Base-by-base conservation (phyloP, 2,329 filamentous ascomycete genomes). In the Penicillium sp. region DNA sequence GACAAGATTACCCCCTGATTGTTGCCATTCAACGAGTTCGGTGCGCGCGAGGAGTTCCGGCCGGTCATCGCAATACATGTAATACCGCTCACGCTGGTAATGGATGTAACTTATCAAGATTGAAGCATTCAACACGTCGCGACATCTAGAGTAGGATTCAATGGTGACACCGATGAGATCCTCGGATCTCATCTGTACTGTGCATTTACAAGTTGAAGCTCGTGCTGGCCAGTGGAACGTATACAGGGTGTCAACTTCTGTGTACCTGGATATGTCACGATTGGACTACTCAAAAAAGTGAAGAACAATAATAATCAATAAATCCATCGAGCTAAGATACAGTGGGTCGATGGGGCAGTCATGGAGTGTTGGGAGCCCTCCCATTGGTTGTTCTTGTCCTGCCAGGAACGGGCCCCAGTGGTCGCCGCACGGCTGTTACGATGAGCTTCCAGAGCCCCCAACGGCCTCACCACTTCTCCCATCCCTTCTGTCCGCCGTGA, bases 381-480 rank as follows among this genome's bases (percentile, higher is more conserved):
- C 37, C 35, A 59, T 59, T 59, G 57, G 57, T 11, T 3, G 3
- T 13, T 1, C 11, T 6, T 16, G n/a, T 52, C 28, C 42, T 59
- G 52, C 52, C 57, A 59, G 57, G 57, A 51, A 55, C 57, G 26
- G 52, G 52, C 52, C 26, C 38, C 26, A 30, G 37, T 52, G 45
- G 43, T 43, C 42, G 42, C 51, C 30, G 57, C 26, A 45, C 57
- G 52, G 52, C 43, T 51, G 26, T 6, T 45, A 33, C 52, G 35
- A 52, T 45, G 46, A 38, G 42, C 30, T 37, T 40, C 35, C 28
- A 46, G 26, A 45, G 49, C 53, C 61, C 61, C 58, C 61, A 63
- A 63, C 61, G 51, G 45, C 57, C 57, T 59, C 57, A 59, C 52
- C 57, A 55, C 57, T 59, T 59, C 53, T 57, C 58, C 40, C 45